Conservation (phyloP, 1,139 yeast species). For the Eremothecium sinecaudum region DNA sequence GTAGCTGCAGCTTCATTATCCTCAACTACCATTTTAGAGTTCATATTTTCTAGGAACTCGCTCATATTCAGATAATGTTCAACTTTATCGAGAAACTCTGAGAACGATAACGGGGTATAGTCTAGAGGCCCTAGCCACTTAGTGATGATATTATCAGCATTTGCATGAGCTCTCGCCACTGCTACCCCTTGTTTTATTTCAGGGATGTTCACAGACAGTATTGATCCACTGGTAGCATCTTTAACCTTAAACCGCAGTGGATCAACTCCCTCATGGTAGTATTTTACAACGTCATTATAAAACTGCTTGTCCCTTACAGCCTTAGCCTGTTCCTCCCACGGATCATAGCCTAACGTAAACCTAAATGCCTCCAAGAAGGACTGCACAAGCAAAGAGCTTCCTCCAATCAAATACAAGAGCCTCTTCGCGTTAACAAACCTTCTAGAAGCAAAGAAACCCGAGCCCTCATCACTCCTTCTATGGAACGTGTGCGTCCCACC, state of each 20-base stretch:
- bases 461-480: slow-evolving; percentile 9
- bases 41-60: slow-evolving; percentile 20
- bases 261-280: slow-evolving; percentile 30
- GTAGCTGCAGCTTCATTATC: slow-evolving; percentile 6
- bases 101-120: slow-evolving; percentile 43
- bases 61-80: slow-evolving; percentile 29
- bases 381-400: slow-evolving; percentile 25
- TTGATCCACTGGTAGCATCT: slow-evolving; percentile 26
- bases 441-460: slow-evolving; percentile 13
- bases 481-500: slow-evolving; percentile 21
- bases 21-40: slow-evolving; percentile 9
- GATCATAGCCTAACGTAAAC: slow-evolving; percentile 44
- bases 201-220: slow-evolving; percentile 25
- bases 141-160: slow-evolving; percentile 34
- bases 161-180: slow-evolving; percentile 39
- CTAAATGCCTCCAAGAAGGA: slow-evolving; percentile 41
- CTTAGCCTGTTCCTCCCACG: slow-evolving; percentile 55
- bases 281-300: slow-evolving; percentile 28
- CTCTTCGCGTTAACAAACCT: slow-evolving; percentile 16
- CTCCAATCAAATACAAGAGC: slow-evolving; percentile 19
- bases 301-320: slow-evolving; percentile 30
- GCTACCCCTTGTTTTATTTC: slow-evolving; percentile 31
- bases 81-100: slow-evolving; percentile 39
- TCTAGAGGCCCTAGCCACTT: slow-evolving; percentile 53
- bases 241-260: slow-evolving; percentile 28